A percentile compares a stretch with the other conserved stretches of the same genome.
Conservation (phyloP, 2,329 filamentous ascomycete genomes). For the Calonectria pauciramosa region DNA sequence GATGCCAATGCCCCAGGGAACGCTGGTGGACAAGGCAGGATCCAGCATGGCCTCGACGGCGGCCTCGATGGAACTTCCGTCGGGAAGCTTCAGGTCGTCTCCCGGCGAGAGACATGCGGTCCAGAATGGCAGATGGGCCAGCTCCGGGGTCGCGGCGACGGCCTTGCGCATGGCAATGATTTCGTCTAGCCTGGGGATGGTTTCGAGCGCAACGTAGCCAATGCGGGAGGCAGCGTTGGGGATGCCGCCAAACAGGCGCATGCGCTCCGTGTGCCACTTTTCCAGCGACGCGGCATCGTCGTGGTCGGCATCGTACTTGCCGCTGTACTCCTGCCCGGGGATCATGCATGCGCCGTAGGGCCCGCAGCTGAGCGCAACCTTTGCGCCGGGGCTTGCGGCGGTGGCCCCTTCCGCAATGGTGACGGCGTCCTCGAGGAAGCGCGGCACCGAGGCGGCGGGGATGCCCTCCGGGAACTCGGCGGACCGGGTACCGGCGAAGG, state of each 20-base stretch:
- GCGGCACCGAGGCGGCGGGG: conserved; percentile 52
- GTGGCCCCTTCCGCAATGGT: conserved; percentile 56
- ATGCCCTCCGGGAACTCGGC: conserved; percentile 60
- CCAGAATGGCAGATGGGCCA: conserved; percentile 65
- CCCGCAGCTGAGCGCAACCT: conserved; percentile 72
- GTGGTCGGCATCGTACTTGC: conserved; percentile 68
- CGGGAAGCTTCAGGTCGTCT: conserved; percentile 66
- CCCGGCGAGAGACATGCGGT: conserved; percentile 74
- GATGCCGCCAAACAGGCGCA: conserved; percentile 64
- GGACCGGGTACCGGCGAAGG: conserved; percentile 66
- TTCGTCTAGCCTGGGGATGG: conserved; percentile 74
- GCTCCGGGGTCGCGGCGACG: conserved; percentile 45
- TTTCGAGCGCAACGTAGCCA: conserved; percentile 74
- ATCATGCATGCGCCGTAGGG: conserved; percentile 78
- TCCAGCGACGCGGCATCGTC: conserved; percentile 58
- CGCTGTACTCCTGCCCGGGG: conserved; percentile 76
- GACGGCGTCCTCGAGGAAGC: conserved; percentile 60
- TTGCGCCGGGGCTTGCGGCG: conserved; percentile 36
- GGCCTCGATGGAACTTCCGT: conserved; percentile 61
- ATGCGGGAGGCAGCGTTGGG: conserved; percentile 56
- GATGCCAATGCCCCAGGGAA: conserved; percentile 75
- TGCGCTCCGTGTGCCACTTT: conserved; percentile 69
- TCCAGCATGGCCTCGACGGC: conserved; percentile 56
- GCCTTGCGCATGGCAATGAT: conserved; percentile 68
- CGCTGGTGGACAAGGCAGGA: conserved; percentile 31